phyloP scores from a whole-genome alignment of 2,329 filamentous ascomycete genomes.

The Colletotrichum lindemuthianum region DNA sequence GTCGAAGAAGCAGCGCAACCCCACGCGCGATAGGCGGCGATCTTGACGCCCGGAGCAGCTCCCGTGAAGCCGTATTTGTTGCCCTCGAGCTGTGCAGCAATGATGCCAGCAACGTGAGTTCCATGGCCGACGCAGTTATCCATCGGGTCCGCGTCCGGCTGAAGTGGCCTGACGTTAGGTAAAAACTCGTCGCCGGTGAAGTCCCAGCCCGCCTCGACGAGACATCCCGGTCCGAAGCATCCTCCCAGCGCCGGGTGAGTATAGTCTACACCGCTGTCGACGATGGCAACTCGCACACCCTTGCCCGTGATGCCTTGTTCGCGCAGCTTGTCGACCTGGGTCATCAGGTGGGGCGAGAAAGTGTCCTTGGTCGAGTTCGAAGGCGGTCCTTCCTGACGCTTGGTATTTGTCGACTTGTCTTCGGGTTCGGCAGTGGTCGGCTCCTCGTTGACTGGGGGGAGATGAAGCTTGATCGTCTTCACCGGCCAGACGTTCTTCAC shows the following conservation, averaged over 20 bases:
- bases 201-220: constrained; percentile 58
- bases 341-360: constrained; percentile 31
- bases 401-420: not conserved
- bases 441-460: constrained; percentile 32
- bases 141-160: constrained; percentile 23
- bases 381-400: constrained; percentile 6
- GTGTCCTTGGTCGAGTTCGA: constrained; percentile 25
- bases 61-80: constrained; percentile 45
- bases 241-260: constrained; percentile 61
- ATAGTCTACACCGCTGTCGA: constrained; percentile 58
- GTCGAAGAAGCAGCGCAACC: constrained; percentile 45
- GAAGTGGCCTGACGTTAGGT: constrained; percentile 2
- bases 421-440: constrained; percentile 1
- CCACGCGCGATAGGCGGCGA: constrained; percentile 52
- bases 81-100: constrained; percentile 49
- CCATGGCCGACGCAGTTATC: constrained; percentile 45
- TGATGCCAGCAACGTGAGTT: constrained; percentile 57
- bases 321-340: constrained; percentile 52
- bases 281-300: constrained; percentile 54
- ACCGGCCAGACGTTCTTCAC: constrained; percentile 46
- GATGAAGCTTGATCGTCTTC: constrained; percentile 33
- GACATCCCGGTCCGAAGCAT: constrained; percentile 60
- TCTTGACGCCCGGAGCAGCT: constrained; percentile 50
- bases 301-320: constrained; percentile 54
- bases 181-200: constrained; percentile 54